Conservation (phyloP, 75 land plant species). For the Sequoiadendron giganteum region DNA sequence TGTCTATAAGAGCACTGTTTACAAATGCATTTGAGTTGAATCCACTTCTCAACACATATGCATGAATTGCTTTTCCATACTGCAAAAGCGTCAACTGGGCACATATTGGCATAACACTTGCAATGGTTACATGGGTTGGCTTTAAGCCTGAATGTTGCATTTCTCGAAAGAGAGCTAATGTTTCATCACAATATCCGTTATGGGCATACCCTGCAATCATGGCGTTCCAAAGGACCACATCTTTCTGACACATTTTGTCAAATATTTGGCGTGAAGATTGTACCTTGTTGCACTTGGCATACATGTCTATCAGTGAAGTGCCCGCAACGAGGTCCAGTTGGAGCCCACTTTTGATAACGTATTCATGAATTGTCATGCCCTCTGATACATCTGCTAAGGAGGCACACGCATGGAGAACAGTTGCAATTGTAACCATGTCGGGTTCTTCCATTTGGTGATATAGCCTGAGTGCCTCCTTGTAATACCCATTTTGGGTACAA, state of each 20-base stretch:
- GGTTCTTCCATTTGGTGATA: constrained; percentile 5
- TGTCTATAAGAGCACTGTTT: constrained; percentile 32
- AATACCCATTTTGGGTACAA: neutral
- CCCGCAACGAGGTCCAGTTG: neutral
- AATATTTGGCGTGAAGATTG: neutral
- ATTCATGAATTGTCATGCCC: neutral
- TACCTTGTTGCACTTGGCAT: constrained; percentile 13
- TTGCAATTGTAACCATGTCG: neutral
- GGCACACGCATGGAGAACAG: neutral
- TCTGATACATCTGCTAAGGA: neutral
- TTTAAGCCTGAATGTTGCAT: constrained; percentile 17
- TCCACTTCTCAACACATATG: constrained; percentile 11
- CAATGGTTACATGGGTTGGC: constrained; percentile 26
- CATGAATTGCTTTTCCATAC: constrained; percentile 20
- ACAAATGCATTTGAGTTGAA: constrained; percentile 16
- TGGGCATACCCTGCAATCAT: constrained; percentile 26
- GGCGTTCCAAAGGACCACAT: constrained; percentile 22
- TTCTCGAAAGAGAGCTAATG: constrained; percentile 22
- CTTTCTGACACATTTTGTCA: neutral
- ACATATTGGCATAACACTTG: constrained; percentile 29
- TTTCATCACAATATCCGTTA: constrained; percentile 16
- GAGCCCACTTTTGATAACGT: neutral
- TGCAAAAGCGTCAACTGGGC: constrained; percentile 27
- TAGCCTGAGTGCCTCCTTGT: constrained; percentile 11
- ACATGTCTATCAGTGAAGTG: constrained; percentile 16